A percentile compares a stretch with the other conserved stretches of the same genome.
Conservation (phyloP, 1,284 basidiomycete genomes). For the Heliocybe sulcata region DNA sequence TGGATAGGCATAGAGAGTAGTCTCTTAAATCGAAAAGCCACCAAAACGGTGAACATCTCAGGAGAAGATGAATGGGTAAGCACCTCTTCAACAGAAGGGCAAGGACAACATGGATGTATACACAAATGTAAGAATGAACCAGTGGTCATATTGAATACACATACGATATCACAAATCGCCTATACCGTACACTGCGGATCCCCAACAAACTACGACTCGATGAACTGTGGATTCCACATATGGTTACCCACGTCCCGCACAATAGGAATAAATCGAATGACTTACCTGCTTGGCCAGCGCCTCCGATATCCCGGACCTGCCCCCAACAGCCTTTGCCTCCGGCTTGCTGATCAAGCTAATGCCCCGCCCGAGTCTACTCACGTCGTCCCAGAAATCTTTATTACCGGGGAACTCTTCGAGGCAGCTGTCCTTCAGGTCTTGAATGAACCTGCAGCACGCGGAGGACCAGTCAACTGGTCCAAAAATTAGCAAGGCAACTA, state of each 20-base stretch:
- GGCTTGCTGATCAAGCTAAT: slow-evolving; percentile 56
- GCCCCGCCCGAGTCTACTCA: slow-evolving; percentile 40
- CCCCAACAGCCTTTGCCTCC: slow-evolving; percentile 54
- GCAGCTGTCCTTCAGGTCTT: slow-evolving; percentile 49
- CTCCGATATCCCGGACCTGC: slow-evolving; percentile 46
- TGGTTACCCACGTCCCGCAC: not conserved
- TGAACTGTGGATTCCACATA: not conserved
- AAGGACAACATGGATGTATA: no score
- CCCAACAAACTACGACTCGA: slow-evolving; percentile 1
- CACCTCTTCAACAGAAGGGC: no score
- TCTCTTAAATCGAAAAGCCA: no score
- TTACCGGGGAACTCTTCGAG: slow-evolving; percentile 45
- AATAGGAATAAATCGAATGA: not conserved
- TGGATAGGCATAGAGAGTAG: no score
- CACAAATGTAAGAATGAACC: no score
- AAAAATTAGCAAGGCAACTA: not conserved
- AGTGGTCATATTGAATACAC: no score
- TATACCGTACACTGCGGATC: no score
- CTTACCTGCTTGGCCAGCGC: slow-evolving; percentile 21
- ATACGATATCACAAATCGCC: no score
- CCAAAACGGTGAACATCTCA: no score
- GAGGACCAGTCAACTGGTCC: not conserved
- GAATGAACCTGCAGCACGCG: slow-evolving; percentile 42
- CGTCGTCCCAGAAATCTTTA: slow-evolving; percentile 52
- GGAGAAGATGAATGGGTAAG: no score